phyloP scores from a whole-genome alignment of 176 grass and related monocot species.

The Carex littledalei region DNA sequence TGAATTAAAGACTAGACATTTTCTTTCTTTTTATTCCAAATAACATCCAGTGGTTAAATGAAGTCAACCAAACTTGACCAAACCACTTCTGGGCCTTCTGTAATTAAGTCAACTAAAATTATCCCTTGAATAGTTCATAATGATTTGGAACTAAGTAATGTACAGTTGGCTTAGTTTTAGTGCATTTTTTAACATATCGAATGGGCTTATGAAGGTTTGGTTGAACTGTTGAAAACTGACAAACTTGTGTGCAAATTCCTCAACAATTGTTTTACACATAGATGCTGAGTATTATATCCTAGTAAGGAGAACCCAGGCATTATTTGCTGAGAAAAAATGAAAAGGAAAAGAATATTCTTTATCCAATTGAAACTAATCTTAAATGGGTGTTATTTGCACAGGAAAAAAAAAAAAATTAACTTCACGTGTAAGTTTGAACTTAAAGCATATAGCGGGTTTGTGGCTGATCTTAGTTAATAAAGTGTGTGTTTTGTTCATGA shows the following conservation, averaged over 20 bases:
- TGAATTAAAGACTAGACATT: not conserved
- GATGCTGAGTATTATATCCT: not conserved
- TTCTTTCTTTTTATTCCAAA: not conserved
- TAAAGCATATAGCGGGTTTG: not conserved
- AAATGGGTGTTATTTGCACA: not conserved
- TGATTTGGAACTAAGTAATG: not conserved
- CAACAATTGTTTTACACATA: not conserved
- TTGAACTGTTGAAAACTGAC: not conserved
- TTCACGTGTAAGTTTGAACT: not conserved
- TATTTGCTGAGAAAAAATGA: not conserved
- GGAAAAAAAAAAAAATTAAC: not conserved
- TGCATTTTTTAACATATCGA: not conserved
- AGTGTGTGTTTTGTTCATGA: constrained; percentile 2
- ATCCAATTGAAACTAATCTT: not conserved
- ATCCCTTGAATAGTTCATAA: not conserved
- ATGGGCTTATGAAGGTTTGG: not conserved
- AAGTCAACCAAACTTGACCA: not conserved
- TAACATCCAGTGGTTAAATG: not conserved
- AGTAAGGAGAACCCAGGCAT: not conserved
- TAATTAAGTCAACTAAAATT: not conserved
- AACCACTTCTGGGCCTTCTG: not conserved
- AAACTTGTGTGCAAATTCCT: not conserved
- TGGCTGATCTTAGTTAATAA: not conserved
- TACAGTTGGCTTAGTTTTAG: not conserved
- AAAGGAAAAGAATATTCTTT: not conserved